Evolutionary conservation across 768 basidiomycete genomes (phyloP), one percentile per base, ranked within the genome.

Genomic region (Lactarius hatsudake): DNA sequence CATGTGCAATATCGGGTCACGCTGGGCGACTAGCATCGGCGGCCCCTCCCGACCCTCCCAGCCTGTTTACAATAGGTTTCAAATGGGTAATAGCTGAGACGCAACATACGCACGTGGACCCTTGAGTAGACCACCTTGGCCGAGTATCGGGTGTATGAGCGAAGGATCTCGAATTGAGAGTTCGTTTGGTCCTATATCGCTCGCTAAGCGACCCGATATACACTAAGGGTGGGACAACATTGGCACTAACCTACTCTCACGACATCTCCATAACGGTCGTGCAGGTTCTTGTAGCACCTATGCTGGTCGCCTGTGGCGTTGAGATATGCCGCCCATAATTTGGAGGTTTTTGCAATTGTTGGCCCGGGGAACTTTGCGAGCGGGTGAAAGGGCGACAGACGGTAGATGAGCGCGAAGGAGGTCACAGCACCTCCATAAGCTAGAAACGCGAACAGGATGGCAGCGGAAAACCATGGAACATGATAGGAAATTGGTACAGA

Each of bases 41-140:
- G 48, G 38, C 8, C 83, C 45, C 0, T 5, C 13, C 38, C 38
- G 38, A 6, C 38, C 38, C 45, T 48, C 45, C 8, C n/a, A 23
- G 4, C 45, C 45, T 48, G 79, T 1, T 81, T 80, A 59, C 84
- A 83, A 83, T 83, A 85, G 71, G 81, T 83, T 86, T 28, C 62
- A 18, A 63, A 28, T 43, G 63, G 20, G 54, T 3, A 55, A 17
- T 3, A 18, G 17, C 28, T 17, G 3, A 59, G n/a, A 34, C 0
- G 8, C 54, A 9, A 20, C 5, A 51, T 45, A 74, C 78, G 55
- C 70, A 79, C 78, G 63, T 0, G 77, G 75, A 6, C 81, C 80
- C 71, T 82, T 82, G 3, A 79, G 79, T 70, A 83, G 74, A 1
- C 83, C 81, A 17, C 72, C 69, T 3, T 71, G 61, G 12, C 81